Evolutionary conservation across 345 rosid species (phyloP), one percentile per base, ranked within the genome.

Genomic region (Garcia nutans): DNA sequence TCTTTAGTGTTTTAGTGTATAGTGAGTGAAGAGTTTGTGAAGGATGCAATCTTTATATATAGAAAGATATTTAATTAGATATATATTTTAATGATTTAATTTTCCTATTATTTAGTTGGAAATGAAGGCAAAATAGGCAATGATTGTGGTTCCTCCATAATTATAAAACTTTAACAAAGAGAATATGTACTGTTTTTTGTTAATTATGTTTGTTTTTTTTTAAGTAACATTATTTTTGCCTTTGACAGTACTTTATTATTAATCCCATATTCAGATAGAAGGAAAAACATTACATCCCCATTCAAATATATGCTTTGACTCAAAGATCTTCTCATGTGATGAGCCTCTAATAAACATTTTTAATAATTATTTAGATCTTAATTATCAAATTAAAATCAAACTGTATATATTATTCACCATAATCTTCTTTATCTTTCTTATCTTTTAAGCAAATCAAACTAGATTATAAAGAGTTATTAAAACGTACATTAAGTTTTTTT

Each of bases 11-110:
- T 13, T 13, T n/a, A 67, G 73, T 22, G 1, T 50, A 23, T 69
- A 64, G 37, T 22, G 65, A 44, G 69, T 11, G 42, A 49, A 72
- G 64, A 4, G 76, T 10, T n/a, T 74, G 66, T 60, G 74, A 55
- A 60, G 77, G 62, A 57, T 55, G 49, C 70, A 2, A 50, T 44
- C 64, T 61, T 69, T 86, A 80, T 84, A 82, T 84, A 80, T 81
- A 82, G 84, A 67, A 63, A 37, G 70, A 13, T 0, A 16, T 52
- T 56, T 23, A 65, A 15, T n/a, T 57, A 22, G 41, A 37, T 58
- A 37, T 16, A 20, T 8, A 31, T 73, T 70, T 45, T 20, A 31
- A 8, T 47, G 10, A 47, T 8, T 47, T 47, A 9, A 10, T 47
- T 67, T 81, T 79, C 65, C 80, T n/a, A 68, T 77, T 70, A 56